Percentiles rank a stretch among this genome's conserved stretches.
These are phyloP conservation scores for Nicotiana noctiflora DNA, from an alignment of 257 asterid genomes.

Conservation along the genomic window DNA sequence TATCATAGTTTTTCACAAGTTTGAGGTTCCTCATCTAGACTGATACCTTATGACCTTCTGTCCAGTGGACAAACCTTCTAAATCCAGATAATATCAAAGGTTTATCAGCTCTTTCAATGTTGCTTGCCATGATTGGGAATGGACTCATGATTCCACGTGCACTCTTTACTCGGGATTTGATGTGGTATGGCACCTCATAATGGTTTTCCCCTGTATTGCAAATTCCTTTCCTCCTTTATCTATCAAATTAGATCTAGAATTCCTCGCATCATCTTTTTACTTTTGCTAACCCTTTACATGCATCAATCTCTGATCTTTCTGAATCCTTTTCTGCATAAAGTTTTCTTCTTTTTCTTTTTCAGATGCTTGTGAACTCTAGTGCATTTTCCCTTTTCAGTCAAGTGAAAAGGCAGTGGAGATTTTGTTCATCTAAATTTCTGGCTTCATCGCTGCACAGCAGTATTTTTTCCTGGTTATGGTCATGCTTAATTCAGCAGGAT, in stretches of 20 bases:
- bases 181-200: slow-evolving; percentile 54
- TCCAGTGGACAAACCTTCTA: slow-evolving; percentile 85
- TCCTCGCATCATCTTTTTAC: background rate
- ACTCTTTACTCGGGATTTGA: slow-evolving; percentile 74
- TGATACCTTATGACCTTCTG: slow-evolving; percentile 2
- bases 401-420: background rate
- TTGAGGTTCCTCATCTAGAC: slow-evolving; percentile 16
- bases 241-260: background rate
- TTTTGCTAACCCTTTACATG: background rate
- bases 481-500: background rate
- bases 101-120: slow-evolving; percentile 81
- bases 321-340: background rate
- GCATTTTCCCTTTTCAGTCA: background rate
- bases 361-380: background rate
- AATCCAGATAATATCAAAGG: slow-evolving; percentile 88
- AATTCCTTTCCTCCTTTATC: slow-evolving; percentile 5
- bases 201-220: background rate
- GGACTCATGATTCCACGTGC: slow-evolving; percentile 96
- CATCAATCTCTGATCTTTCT: background rate
- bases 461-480: background rate
- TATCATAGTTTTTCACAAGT: background rate
- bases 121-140: slow-evolving; percentile 91
- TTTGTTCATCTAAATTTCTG: too few relatives aligned
- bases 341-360: background rate
- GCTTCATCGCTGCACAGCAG: too few relatives aligned